Evolutionary conservation across 2,329 filamentous ascomycete species (phyloP).

Genomic region (Exophiala bonariae): DNA sequence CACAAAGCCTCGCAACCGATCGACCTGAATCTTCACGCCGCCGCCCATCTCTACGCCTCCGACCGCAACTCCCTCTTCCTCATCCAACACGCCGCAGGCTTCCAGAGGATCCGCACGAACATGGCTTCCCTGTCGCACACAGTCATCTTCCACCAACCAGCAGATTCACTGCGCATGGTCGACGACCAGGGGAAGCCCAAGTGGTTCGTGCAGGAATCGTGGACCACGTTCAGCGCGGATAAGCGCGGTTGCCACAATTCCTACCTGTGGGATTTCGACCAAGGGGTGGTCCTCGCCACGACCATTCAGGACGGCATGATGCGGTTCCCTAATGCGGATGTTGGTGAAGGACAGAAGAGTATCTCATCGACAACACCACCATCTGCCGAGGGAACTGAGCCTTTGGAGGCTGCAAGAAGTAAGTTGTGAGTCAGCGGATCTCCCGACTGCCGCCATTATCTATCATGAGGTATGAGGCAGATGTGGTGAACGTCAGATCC

Average conservation of each 20-base stretch:
- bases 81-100: slow-evolving; percentile 50
- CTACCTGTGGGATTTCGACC: slow-evolving; percentile 39
- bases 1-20: slow-evolving; percentile 21
- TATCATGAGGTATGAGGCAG: no score
- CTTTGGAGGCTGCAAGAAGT: neutral
- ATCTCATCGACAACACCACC: neutral
- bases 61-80: slow-evolving; percentile 57
- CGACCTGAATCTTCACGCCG: slow-evolving; percentile 56
- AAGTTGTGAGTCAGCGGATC: no score
- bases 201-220: slow-evolving; percentile 53
- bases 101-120: slow-evolving; percentile 38
- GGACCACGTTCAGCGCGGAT: slow-evolving; percentile 44
- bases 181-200: slow-evolving; percentile 35
- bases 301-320: slow-evolving; percentile 53
- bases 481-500: no score
- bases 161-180: slow-evolving; percentile 42
- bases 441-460: no score
- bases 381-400: neutral
- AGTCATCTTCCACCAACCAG: slow-evolving; percentile 48
- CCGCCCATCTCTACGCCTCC: slow-evolving; percentile 58
- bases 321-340: slow-evolving; percentile 24
- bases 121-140: slow-evolving; percentile 52
- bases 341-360: neutral
- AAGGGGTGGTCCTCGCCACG: slow-evolving; percentile 46
- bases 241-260: slow-evolving; percentile 51